Evolutionary conservation across 768 basidiomycete genomes (phyloP).

Genomic region (Suillus placidus): DNA sequence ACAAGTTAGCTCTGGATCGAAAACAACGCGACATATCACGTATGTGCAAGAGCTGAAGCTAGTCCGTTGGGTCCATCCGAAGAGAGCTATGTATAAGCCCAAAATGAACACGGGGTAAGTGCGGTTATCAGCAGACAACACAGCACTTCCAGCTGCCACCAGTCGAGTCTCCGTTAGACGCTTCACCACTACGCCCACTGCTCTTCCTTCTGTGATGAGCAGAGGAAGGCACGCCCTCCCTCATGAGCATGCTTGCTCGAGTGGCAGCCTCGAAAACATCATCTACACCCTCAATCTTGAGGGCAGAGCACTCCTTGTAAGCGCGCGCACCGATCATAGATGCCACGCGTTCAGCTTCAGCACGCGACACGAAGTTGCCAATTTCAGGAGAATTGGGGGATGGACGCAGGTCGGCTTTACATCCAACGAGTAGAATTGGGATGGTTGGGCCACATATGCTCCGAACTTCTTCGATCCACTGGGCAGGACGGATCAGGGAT

Average conservation of each 20-base stretch:
- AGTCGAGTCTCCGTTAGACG: constrained; percentile 44
- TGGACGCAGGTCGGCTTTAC: constrained; percentile 91
- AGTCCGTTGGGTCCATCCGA: constrained; percentile 10
- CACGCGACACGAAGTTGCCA: constrained; percentile 67
- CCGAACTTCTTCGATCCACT: constrained; percentile 99
- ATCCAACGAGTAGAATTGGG: constrained; percentile 94
- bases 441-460: constrained; percentile 92
- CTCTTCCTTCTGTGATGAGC: constrained; percentile 59
- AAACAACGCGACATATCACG: constrained; percentile 10
- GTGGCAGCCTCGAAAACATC: constrained; percentile 98
- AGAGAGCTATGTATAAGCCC: neutral
- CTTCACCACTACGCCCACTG: constrained; percentile 42
- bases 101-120: constrained; percentile 2
- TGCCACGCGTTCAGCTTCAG: constrained; percentile 82
- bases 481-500: constrained; percentile 15
- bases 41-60: constrained; percentile 5
- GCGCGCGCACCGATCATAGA: constrained; percentile 84
- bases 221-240: constrained; percentile 70
- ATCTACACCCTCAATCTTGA: constrained; percentile 91
- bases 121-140: constrained; percentile 56
- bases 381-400: constrained; percentile 48
- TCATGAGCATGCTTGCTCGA: constrained; percentile 93
- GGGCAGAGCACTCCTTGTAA: constrained; percentile 93
- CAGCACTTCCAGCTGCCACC: constrained; percentile 60
- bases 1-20: constrained; percentile 5